Evolutionary conservation across 305 asterid genomes (phyloP), one percentile per base, ranked within the genome.

Genomic region (Fraxinus angustifolia): DNA sequence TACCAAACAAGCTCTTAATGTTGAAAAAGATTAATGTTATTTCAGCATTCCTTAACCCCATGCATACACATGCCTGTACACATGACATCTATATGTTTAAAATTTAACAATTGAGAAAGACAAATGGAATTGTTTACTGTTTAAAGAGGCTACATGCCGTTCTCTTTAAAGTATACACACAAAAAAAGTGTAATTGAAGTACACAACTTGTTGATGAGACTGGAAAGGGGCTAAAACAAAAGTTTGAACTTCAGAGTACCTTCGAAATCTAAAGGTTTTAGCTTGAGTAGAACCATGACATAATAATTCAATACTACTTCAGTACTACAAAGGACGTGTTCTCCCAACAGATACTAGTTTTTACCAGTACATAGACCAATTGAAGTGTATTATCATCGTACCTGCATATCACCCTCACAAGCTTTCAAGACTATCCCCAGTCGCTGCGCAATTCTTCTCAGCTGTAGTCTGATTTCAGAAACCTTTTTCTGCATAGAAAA

Each of bases 401-500:
- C 99, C 93, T 89, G 88, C 88, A 90, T 83, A 83, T 94, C 96
- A 58, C 93, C 89, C 82, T 94, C 97, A 71, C 98, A 92, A 77
- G 98, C 90, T 87, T 94, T 92, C 81, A 94, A 70, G 84, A 87
- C 85, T 58, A 94, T 86, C 83, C 99, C 99, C 76, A 96, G 82
- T n/a, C 96, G 90, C 82, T 86, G 98, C 11, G 90, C 92, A 83
- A 91, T 90, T 85, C 92, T 92, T 90, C 91, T 90, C 87, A 96
- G 87, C 82, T 96, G 99, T 80, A 88, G 93, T 65, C 97, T 91
- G 85, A 96, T 86, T 84, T 92, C 98, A 68, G 88, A 87, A 58
- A 90, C 98, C 76, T 93, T 96, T 90, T 86, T 94, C 98, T 96
- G 88, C 85, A 87, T 82, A 72, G 75, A 76, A 85, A 87, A 78